phyloP scores from a whole-genome alignment of 2,329 filamentous ascomycete species.

The Raffaelea ambrosiae region DNA sequence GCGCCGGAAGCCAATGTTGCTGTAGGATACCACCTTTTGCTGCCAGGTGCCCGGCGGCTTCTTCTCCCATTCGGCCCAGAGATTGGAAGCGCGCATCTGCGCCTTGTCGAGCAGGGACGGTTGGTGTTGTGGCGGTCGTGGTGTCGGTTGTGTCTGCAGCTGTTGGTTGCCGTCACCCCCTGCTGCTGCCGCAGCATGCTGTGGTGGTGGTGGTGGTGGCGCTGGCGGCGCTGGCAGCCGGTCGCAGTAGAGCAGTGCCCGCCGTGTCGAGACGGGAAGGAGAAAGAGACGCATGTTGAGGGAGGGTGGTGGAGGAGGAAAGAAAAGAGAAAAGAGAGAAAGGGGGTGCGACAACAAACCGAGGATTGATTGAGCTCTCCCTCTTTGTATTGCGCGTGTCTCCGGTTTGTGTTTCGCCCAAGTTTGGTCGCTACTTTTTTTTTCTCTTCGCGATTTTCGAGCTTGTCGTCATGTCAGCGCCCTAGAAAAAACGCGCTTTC shows the following conservation, averaged over 20 bases:
- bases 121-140: constrained; percentile 41
- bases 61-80: constrained; percentile 84
- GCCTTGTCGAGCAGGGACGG: constrained; percentile 57
- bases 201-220: background rate
- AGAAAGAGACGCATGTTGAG: constrained; percentile 79
- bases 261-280: constrained; percentile 82
- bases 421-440: constrained; percentile 1
- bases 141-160: background rate
- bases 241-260: constrained; percentile 88
- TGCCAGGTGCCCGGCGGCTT: constrained; percentile 74
- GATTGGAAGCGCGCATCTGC: constrained; percentile 61
- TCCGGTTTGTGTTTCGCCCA: too few species aligned
- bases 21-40: constrained; percentile 74
- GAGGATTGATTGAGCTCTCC: too few species aligned
- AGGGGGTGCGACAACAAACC: too few species aligned
- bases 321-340: background rate
- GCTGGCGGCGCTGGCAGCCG: constrained; percentile 35
- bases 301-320: background rate
- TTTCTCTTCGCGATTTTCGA: background rate
- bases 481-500: too few species aligned
- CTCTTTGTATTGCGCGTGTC: too few species aligned
- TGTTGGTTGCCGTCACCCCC: background rate
- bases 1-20: constrained; percentile 74
- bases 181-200: too few species aligned
- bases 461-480: background rate